These are phyloP conservation scores for Xylariaceae sp. DNA, from an alignment of 2,329 filamentous ascomycete species.

Conservation along the genomic window DNA sequence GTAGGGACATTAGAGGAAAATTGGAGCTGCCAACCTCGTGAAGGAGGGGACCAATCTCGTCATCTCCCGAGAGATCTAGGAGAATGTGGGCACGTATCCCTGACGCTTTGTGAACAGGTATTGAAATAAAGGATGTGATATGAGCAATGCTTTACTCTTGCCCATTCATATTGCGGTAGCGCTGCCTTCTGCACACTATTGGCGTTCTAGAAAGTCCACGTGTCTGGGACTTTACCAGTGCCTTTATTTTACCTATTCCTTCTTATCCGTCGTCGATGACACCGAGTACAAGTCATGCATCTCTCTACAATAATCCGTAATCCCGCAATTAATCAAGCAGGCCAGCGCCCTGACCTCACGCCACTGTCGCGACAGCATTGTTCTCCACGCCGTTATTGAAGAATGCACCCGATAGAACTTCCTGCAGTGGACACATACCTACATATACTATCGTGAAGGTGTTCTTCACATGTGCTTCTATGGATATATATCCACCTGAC, in stretches of 20 bases:
- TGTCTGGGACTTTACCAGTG: constrained; percentile 17
- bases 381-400: too few species aligned
- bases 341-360: too few species aligned
- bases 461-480: too few species aligned
- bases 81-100: constrained; percentile 19
- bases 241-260: neutral
- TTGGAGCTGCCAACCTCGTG: neutral
- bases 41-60: constrained; percentile 27
- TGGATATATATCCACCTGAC: too few species aligned
- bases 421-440: too few species aligned
- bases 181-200: constrained; percentile 17
- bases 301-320: constrained; percentile 7
- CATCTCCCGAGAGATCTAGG: constrained; percentile 30
- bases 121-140: too few species aligned
- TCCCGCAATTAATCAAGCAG: too few species aligned
- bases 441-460: too few species aligned
- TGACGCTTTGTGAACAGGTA: too few species aligned
- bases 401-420: too few species aligned
- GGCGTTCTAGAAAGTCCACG: constrained; percentile 25
- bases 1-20: neutral
- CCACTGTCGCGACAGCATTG: too few species aligned
- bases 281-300: constrained; percentile 1
- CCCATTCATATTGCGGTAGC: constrained; percentile 23
- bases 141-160: neutral
- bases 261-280: neutral